Conservation (phyloP, 306 rosid genomes). For the Urtica urens region DNA sequence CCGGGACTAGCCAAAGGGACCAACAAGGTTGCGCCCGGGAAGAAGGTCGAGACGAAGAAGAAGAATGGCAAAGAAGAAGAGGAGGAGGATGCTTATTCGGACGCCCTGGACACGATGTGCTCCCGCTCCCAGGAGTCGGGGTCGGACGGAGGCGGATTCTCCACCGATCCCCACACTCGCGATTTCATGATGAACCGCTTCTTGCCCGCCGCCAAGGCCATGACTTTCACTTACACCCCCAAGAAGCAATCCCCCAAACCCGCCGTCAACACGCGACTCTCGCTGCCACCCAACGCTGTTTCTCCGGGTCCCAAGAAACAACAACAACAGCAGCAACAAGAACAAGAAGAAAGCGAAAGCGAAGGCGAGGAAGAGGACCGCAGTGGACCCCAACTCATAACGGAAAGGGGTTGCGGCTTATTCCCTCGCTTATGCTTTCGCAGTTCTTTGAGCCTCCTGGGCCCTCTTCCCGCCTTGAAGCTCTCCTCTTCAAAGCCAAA, state of each 20-base stretch:
- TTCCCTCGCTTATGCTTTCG: slow-evolving; percentile 47
- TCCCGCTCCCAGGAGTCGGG: slow-evolving; percentile 63
- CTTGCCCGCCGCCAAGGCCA: slow-evolving; percentile 95
- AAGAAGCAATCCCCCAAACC: slow-evolving; percentile 48
- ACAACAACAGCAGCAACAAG: slow-evolving; percentile 33
- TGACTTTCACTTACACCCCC: slow-evolving; percentile 47
- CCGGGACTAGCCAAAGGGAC: slow-evolving; percentile 66
- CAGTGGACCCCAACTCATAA: slow-evolving; percentile 28
- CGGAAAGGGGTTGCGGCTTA: slow-evolving; percentile 72
- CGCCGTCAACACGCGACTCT: too few relatives aligned
- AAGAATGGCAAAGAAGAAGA: slow-evolving; percentile 26
- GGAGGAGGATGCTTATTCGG: slow-evolving; percentile 41
- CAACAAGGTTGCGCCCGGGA: slow-evolving; percentile 25
- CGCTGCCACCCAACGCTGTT: too few relatives aligned
- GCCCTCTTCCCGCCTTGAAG: slow-evolving; percentile 53
- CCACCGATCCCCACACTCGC: slow-evolving; percentile 52
- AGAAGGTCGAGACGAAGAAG: slow-evolving; percentile 21
- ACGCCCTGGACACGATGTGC: slow-evolving; percentile 60
- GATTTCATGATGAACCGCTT: slow-evolving; percentile 93
- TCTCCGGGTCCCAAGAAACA: too few relatives aligned
- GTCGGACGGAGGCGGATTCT: slow-evolving; percentile 40
- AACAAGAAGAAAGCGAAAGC: slow-evolving; percentile 18
- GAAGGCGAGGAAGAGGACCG: slow-evolving; percentile 41
- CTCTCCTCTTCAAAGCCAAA: slow-evolving; percentile 29
- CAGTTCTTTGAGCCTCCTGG: slow-evolving; percentile 56